Conservation (phyloP, 805 yeast species). For the Candida lessepsii region DNA sequence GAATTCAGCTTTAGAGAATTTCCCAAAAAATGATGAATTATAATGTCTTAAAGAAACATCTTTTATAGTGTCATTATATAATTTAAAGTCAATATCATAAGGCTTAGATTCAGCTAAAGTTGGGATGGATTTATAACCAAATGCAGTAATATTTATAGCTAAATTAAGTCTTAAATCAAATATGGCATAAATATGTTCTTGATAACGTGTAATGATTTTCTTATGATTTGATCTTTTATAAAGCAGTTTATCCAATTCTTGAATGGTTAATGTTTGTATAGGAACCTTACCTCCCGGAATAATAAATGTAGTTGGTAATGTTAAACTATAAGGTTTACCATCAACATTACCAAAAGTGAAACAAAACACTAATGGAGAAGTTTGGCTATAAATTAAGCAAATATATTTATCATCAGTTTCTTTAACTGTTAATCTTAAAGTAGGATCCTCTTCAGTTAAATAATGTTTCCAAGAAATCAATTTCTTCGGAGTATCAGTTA, state of each 20-base stretch:
- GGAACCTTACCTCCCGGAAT: constrained; percentile 13
- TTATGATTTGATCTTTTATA: not conserved
- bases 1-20: constrained; percentile 5
- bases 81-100: constrained; percentile 8
- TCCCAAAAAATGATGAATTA: constrained; percentile 7
- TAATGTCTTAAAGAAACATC: constrained; percentile 3
- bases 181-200: constrained; percentile 3
- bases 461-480: constrained; percentile 73
- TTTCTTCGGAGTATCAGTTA: constrained; percentile 33
- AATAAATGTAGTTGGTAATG: constrained; percentile 13
- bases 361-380: constrained; percentile 29
- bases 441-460: constrained; percentile 52
- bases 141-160: constrained; percentile 8
- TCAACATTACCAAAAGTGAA: constrained; percentile 31
- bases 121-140: constrained; percentile 9
- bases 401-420: constrained; percentile 19
- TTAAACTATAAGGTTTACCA: constrained; percentile 26
- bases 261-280: constrained; percentile 9
- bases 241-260: constrained; percentile 5
- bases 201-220: not conserved
- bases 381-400: constrained; percentile 28
- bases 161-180: constrained; percentile 13
- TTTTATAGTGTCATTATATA: not conserved
- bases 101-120: not conserved
- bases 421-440: constrained; percentile 42